Conservation (phyloP, 2,329 filamentous ascomycete species). For the Lachnellula cervina region DNA sequence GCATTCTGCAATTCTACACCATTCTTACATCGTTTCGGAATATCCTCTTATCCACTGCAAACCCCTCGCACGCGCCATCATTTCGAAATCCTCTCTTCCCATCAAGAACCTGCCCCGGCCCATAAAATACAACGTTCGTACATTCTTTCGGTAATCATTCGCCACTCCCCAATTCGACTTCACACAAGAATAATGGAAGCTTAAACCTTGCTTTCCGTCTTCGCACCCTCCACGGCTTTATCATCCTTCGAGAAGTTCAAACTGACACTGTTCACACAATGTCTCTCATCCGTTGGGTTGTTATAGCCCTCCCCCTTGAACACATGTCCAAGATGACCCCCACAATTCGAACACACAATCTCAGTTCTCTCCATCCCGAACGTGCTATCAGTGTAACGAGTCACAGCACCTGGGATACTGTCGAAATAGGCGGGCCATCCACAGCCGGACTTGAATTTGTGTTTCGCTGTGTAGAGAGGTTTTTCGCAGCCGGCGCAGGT, state of each 20-base stretch:
- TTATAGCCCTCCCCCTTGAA: slow-evolving; percentile 83
- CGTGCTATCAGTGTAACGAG: slow-evolving; percentile 68
- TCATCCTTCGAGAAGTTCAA: slow-evolving; percentile 14
- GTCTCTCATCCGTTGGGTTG: slow-evolving; percentile 89
- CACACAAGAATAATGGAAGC: too few relatives aligned
- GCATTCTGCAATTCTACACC: too few relatives aligned
- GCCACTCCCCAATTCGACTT: not conserved
- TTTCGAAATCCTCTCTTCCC: too few relatives aligned
- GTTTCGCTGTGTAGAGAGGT: slow-evolving; percentile 84
- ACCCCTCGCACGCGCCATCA: too few relatives aligned
- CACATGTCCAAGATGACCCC: slow-evolving; percentile 85
- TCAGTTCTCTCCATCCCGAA: slow-evolving; percentile 85
- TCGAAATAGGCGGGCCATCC: slow-evolving; percentile 99
- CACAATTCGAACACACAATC: slow-evolving; percentile 92
- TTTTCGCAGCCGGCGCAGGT: slow-evolving; percentile 80
- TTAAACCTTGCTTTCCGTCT: not conserved
- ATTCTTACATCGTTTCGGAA: too few relatives aligned
- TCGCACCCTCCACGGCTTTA: slow-evolving; percentile 4
- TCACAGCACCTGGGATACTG: slow-evolving; percentile 85
- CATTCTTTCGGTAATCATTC: not conserved
- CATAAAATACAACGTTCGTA: not conserved
- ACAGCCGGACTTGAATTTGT: slow-evolving; percentile 95
- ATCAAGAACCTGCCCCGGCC: not conserved
- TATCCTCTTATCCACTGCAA: too few relatives aligned
- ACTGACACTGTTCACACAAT: slow-evolving; percentile 66